phyloP scores from a whole-genome alignment of 257 asterid genomes.

The Rhazya stricta region DNA sequence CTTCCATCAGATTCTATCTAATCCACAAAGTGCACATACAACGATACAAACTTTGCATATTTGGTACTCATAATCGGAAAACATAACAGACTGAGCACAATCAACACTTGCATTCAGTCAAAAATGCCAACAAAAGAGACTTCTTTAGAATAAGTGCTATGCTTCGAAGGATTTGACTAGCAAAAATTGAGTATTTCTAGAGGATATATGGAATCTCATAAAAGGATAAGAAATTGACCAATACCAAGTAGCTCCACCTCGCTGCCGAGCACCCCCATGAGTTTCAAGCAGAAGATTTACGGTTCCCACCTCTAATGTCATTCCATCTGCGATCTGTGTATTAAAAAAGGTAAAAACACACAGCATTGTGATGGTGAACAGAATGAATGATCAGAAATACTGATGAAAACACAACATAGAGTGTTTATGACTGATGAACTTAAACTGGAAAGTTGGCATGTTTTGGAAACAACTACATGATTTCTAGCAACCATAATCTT shows the following conservation, averaged over 20 bases:
- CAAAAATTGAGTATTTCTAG: neutral
- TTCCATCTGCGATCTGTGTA: slow-evolving; percentile 96
- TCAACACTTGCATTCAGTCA: neutral
- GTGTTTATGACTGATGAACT: neutral
- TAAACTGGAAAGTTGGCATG: neutral
- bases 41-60: neutral
- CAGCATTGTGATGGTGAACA: neutral
- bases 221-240: slow-evolving; percentile 22
- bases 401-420: neutral
- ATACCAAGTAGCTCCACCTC: slow-evolving; percentile 97
- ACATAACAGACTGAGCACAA: neutral
- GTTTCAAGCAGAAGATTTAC: slow-evolving; percentile 95
- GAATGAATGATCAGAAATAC: neutral
- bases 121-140: neutral
- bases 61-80: neutral
- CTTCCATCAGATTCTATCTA: neutral
- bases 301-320: slow-evolving; percentile 75
- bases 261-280: slow-evolving; percentile 79
- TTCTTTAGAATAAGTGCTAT: neutral
- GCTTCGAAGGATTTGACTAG: neutral
- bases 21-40: neutral
- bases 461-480: neutral
- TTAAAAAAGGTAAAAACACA: slow-evolving; percentile 22
- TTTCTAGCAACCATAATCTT: neutral
- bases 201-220: neutral